A percentile compares a stretch with the other conserved stretches of the same genome.
phyloP scores from a whole-genome alignment of 176 grass and related monocot genomes.

The Poa annua region DNA sequence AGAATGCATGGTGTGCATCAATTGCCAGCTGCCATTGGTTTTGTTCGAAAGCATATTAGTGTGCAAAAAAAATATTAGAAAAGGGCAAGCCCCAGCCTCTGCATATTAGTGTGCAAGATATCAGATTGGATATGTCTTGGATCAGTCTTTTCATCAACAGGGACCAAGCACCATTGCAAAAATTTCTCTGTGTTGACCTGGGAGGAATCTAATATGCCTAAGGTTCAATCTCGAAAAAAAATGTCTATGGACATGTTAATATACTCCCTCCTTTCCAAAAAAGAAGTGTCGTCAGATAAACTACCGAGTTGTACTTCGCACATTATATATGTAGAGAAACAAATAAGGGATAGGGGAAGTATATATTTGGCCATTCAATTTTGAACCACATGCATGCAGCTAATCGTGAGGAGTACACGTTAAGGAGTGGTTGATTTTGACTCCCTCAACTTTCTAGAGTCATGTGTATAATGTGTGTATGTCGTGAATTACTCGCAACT shows the following conservation, averaged over 20 bases:
- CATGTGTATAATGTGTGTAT: too few species aligned
- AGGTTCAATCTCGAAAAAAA: too few species aligned
- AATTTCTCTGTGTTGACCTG: slow-evolving; percentile 24
- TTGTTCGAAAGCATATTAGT: slow-evolving; percentile 1
- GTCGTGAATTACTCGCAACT: too few species aligned
- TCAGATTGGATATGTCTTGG: slow-evolving; percentile 33
- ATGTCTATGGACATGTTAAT: too few species aligned
- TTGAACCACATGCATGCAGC: neutral
- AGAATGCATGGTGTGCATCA: neutral
- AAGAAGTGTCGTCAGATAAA: too few species aligned
- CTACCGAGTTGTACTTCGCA: too few species aligned
- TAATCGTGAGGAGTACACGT: neutral
- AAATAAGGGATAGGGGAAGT: too few species aligned
- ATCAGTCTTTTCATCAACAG: slow-evolving; percentile 20
- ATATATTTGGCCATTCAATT: neutral
- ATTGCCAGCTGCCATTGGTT: neutral
- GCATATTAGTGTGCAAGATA: slow-evolving; percentile 8
- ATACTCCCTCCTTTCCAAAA: too few species aligned
- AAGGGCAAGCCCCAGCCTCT: too few species aligned
- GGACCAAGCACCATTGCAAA: slow-evolving; percentile 29
- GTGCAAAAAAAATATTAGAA: neutral
- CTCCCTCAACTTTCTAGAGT: neutral
- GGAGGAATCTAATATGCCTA: neutral
- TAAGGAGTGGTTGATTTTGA: neutral
- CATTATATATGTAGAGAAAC: too few species aligned